Base-by-base conservation (phyloP, 345 rosid genomes). In the Cardiospermum halicacabum region DNA sequence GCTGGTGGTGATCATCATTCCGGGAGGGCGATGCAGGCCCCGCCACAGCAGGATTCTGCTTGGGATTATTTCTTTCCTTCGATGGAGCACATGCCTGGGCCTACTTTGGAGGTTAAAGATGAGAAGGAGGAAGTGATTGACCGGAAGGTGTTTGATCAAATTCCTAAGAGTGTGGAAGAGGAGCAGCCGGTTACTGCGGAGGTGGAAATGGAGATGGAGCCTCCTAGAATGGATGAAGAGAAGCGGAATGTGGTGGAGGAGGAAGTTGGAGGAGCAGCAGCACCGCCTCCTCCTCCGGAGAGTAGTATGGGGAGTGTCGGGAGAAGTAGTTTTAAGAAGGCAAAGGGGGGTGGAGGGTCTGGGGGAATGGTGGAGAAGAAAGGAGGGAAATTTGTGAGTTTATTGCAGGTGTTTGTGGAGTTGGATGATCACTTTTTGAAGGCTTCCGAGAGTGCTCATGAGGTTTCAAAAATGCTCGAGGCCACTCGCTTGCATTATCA, bases 401-500 rank as follows among this genome's bases (percentile, higher is more conserved):
- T 91, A 79, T 75, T 69, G 55, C 72, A 75, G 69, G 69, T 91
- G 31, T 94, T 89, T 72, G 34, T 18, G 47, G 84, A 85, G 34
- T 80, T 95, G 74, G 97, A 95, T 84, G 91, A 91, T 80, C 84
- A 81, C 65, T 95, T 95, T 75, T 75, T 95, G 75, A 83, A 81
- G 77, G 96, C 99, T 28, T 91, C 82, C 10, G 90, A 95, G 69
- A 87, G 96, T 80, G 96, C 96, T 7, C 93, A 91, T 22, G 96
- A 85, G 49, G 97, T 95, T 65, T 91, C 96, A 1, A 95, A 85
- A 84, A 83, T 94, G 91, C 67, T 95, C 76, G 97, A 95, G 85
- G 97, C 97, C 22, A 84, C 97, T 4, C 74, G 96, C 66, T 72
- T 95, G 68, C 96, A 91, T 86, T 95, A 89, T 78, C 99, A 95